These are phyloP conservation scores for Cytospora leucostoma DNA, from an alignment of 2,329 filamentous ascomycete species.

Conservation along the genomic window DNA sequence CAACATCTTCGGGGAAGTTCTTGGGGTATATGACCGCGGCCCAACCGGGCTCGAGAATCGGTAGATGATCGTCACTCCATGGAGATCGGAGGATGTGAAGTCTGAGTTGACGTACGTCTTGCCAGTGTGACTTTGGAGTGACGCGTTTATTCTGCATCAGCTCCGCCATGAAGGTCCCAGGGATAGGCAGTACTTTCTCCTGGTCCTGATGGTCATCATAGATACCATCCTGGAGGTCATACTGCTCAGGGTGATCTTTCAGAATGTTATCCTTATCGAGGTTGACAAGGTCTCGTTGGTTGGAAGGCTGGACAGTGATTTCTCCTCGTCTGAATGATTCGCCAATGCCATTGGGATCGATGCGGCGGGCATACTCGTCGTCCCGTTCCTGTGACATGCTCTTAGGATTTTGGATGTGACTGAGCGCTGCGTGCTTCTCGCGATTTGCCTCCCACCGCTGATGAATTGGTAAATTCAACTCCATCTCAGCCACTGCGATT, in stretches of 20 bases:
- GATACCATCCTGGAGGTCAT: conserved; percentile 32
- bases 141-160: conserved; percentile 69
- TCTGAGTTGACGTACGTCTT: conserved; percentile 84
- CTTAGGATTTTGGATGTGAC: conserved; percentile 30
- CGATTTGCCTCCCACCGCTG: conserved; percentile 21
- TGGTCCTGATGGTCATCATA: conserved; percentile 32
- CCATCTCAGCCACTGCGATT: conserved; percentile 29
- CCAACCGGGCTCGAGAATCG: conserved; percentile 68
- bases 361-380: conserved; percentile 30
- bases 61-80: conserved; percentile 30
- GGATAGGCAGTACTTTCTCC: conserved; percentile 54
- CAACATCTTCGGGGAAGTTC: conserved; percentile 81
- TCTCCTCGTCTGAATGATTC: conserved; percentile 15
- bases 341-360: conserved; percentile 8
- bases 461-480: background rate
- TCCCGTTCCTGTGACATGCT: conserved; percentile 16
- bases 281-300: conserved; percentile 16
- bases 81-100: conserved; percentile 50
- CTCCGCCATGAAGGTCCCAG: conserved; percentile 55
- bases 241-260: conserved; percentile 39
- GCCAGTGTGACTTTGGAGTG: conserved; percentile 80
- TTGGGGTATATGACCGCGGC: conserved; percentile 82
- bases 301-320: conserved; percentile 28
- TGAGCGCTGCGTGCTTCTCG: conserved; percentile 32
- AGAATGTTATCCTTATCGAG: conserved; percentile 42